Evolutionary conservation across 1,139 yeast genomes (phyloP), one percentile per base, ranked within the genome.

Genomic region (Sugiyamaella sp.): DNA sequence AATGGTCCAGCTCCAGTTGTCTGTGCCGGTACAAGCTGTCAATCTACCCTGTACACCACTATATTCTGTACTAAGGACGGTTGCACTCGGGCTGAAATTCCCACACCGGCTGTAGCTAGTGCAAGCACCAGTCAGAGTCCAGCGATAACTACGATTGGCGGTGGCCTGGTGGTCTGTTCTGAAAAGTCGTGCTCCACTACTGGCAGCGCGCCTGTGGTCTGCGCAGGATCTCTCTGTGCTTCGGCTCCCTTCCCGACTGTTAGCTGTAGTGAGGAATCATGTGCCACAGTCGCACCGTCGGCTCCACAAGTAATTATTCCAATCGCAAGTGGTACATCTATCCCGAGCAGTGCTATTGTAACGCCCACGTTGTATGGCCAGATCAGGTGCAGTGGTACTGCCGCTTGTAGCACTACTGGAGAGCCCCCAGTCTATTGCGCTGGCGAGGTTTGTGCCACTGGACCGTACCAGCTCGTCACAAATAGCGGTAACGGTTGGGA

Each of bases 361-460:
- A 45, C 49, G 6, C 20, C 48, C 6, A 22, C 46, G 8, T 45
- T 42, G 12, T 14, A 33, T 24, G 50, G 49, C 14, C 42, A 32
- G 14, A 38, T 51, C 3, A 19, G 37, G 21, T 51, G 54, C 35
- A 20, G 41, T 5, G 47, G 35, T 8, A n/a, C 14, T 9, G 16
- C 37, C 4, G 29, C 17, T 5, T 40, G 53, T 38, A 24, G 16
- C 17, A 42, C 53, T 4, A 37, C 21, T n/a, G 53, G 48, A 17
- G 22, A 50, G 14, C 45, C 52, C 21, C 54, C 49, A n/a, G 50
- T 52, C 6, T 35, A 19, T 22, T 51, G 54, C 19, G 49, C 47
- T 24, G 54, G 25, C 3, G 52, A 16, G 3, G 8, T 32, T 27
- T 51, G 54, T 33, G 45, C 49, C 14, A 45, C 50, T 8, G 50